Evolutionary conservation across 345 rosid species (phyloP).

Genomic region (Eutrema yunnanense): DNA sequence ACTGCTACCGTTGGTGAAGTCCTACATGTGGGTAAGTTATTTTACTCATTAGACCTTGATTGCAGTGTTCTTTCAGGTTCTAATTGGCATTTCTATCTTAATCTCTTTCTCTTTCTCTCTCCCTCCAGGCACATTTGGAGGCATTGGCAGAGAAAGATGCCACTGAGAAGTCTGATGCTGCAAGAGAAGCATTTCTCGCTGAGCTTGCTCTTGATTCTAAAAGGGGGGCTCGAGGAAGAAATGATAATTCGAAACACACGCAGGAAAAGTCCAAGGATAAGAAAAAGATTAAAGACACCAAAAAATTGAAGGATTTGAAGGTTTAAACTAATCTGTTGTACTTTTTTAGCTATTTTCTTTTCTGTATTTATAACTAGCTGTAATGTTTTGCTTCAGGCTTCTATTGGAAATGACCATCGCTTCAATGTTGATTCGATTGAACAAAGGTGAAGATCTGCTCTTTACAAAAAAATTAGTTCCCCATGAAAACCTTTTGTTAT

Average conservation of each 20-base stretch:
- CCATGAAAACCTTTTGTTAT: background rate
- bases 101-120: background rate
- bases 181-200: slow-evolving; percentile 87
- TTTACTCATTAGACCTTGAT: slow-evolving; percentile 4
- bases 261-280: slow-evolving; percentile 81
- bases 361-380: background rate
- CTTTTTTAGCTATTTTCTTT: background rate
- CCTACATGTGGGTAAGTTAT: slow-evolving; percentile 69
- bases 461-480: background rate
- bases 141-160: slow-evolving; percentile 93
- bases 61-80: background rate
- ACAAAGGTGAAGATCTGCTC: slow-evolving; percentile 38
- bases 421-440: slow-evolving; percentile 43
- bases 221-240: slow-evolving; percentile 57
- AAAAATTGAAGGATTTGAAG: slow-evolving; percentile 72
- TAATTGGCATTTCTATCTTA: background rate
- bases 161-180: slow-evolving; percentile 96
- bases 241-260: slow-evolving; percentile 45
- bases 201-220: slow-evolving; percentile 92
- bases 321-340: slow-evolving; percentile 32
- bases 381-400: slow-evolving; percentile 39
- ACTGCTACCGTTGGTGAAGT: slow-evolving; percentile 67
- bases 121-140: slow-evolving; percentile 69
- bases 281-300: slow-evolving; percentile 66
- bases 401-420: slow-evolving; percentile 41